Evolutionary conservation across 352 stramenopile genomes (phyloP).

Genomic region (Globisporangium radiosum): DNA sequence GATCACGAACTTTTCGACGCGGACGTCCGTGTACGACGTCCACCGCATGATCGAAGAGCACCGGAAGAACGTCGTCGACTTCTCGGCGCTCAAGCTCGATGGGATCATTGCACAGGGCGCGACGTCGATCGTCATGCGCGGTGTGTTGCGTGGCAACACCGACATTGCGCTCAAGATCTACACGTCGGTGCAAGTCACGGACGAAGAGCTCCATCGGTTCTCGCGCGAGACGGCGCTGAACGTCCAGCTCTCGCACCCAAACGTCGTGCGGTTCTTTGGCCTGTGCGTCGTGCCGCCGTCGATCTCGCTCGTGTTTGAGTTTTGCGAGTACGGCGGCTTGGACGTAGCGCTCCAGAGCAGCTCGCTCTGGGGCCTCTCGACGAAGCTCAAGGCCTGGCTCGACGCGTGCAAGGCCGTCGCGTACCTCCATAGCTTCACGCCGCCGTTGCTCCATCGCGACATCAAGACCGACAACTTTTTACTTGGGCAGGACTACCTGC

Average conservation of each 20-base stretch:
- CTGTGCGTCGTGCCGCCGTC: conserved; percentile 78
- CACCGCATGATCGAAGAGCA: conserved; percentile 87
- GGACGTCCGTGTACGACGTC: conserved; percentile 84
- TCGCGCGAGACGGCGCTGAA: conserved; percentile 78
- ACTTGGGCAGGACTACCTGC: conserved; percentile 63
- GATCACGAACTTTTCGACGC: conserved; percentile 85
- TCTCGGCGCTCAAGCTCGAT: conserved; percentile 61
- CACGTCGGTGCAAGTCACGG: conserved; percentile 74
- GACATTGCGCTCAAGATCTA: conserved; percentile 85
- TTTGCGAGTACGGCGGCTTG: conserved; percentile 77
- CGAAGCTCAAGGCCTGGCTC: conserved; percentile 80
- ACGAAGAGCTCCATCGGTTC: conserved; percentile 76
- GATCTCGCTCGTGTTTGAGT: conserved; percentile 84
- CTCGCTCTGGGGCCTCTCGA: conserved; percentile 51
- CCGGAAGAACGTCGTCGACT: conserved; percentile 76
- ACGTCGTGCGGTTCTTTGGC: conserved; percentile 78
- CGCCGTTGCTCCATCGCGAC: conserved; percentile 71
- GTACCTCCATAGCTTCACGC: conserved; percentile 81
- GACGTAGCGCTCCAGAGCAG: conserved; percentile 49
- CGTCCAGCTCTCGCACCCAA: conserved; percentile 76
- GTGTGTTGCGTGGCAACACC: conserved; percentile 39
- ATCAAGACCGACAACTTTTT: conserved; percentile 88
- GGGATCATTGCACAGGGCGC: conserved; percentile 75
- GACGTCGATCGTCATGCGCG: conserved; percentile 81
- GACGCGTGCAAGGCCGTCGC: conserved; percentile 74